phyloP scores from a whole-genome alignment of 805 yeast genomes.

The Wickerhamia fluorescens region DNA sequence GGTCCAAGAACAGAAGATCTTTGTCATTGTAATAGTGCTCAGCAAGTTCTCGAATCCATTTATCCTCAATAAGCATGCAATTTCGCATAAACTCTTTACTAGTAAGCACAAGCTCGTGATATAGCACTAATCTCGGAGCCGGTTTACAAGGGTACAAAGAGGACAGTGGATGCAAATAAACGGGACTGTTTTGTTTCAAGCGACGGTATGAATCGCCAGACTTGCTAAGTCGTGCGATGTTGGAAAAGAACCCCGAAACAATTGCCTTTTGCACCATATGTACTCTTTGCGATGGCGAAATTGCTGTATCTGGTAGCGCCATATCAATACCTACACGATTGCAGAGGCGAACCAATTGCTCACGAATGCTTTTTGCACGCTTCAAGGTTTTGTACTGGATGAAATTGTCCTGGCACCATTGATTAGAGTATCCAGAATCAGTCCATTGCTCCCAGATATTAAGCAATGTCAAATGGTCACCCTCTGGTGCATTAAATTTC shows the following conservation, averaged over 20 bases:
- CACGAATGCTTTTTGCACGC: slow-evolving; percentile 62
- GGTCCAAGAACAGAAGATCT: slow-evolving; percentile 15
- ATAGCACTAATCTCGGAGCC: slow-evolving; percentile 66
- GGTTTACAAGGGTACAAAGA: slow-evolving; percentile 58
- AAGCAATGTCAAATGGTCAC: slow-evolving; percentile 76
- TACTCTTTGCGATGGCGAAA: too few species aligned
- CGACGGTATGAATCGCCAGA: slow-evolving; percentile 67
- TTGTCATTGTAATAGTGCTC: slow-evolving; percentile 44
- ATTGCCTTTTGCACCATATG: slow-evolving; percentile 45
- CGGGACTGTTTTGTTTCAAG: slow-evolving; percentile 61
- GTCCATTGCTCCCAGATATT: slow-evolving; percentile 76
- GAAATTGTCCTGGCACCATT: slow-evolving; percentile 84
- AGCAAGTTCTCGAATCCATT: slow-evolving; percentile 70
- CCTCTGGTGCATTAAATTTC: slow-evolving; percentile 46
- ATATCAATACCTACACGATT: slow-evolving; percentile 41
- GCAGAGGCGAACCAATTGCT: slow-evolving; percentile 61
- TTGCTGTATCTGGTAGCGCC: too few species aligned
- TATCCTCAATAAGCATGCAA: slow-evolving; percentile 64
- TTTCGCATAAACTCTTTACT: slow-evolving; percentile 85
- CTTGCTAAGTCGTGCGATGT: slow-evolving; percentile 51
- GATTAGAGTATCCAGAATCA: slow-evolving; percentile 54
- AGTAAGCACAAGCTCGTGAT: slow-evolving; percentile 79
- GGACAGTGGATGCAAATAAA: slow-evolving; percentile 82
- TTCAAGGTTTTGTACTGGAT: slow-evolving; percentile 67
- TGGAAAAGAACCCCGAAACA: slow-evolving; percentile 63